Conservation (phyloP, 805 yeast species). For the Allodekkera sacchari region DNA sequence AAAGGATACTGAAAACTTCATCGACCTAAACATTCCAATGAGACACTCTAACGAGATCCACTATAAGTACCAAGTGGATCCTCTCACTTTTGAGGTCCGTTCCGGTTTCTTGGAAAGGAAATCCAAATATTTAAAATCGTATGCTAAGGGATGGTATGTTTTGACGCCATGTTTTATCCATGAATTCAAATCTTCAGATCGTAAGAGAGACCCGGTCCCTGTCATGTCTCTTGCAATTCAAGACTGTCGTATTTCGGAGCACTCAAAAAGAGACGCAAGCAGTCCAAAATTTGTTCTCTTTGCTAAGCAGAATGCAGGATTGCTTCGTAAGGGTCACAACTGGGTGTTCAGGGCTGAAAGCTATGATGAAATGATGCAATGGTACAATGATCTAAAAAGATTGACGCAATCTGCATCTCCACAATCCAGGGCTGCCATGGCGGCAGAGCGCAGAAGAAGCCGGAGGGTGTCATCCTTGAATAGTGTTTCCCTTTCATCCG, state of each 20-base stretch:
- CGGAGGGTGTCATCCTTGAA: slow-evolving; percentile 11
- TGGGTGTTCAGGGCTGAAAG: slow-evolving; percentile 93
- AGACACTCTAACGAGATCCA: slow-evolving; percentile 52
- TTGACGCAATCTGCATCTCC: slow-evolving; percentile 60
- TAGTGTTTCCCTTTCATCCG: slow-evolving; percentile 13
- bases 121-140: slow-evolving; percentile 87
- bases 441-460: slow-evolving; percentile 25
- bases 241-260: slow-evolving; percentile 77
- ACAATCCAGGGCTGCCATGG: slow-evolving; percentile 43
- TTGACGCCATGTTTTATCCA: slow-evolving; percentile 83
- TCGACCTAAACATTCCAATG: slow-evolving; percentile 53
- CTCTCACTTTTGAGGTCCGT: slow-evolving; percentile 58
- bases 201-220: slow-evolving; percentile 74
- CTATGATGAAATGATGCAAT: slow-evolving; percentile 67
- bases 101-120: slow-evolving; percentile 82
- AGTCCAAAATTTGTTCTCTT: slow-evolving; percentile 67
- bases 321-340: slow-evolving; percentile 75
- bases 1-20: slow-evolving; percentile 56
- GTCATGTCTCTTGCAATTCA: slow-evolving; percentile 74
- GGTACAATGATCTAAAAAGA: slow-evolving; percentile 74
- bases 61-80: slow-evolving; percentile 63
- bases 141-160: slow-evolving; percentile 85
- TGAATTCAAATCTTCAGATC: slow-evolving; percentile 79
- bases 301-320: slow-evolving; percentile 65
- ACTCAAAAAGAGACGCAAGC: slow-evolving; percentile 61